Conservation (phyloP, 495 filamentous ascomycete species). For the Parathielavia hyrcaniae region DNA sequence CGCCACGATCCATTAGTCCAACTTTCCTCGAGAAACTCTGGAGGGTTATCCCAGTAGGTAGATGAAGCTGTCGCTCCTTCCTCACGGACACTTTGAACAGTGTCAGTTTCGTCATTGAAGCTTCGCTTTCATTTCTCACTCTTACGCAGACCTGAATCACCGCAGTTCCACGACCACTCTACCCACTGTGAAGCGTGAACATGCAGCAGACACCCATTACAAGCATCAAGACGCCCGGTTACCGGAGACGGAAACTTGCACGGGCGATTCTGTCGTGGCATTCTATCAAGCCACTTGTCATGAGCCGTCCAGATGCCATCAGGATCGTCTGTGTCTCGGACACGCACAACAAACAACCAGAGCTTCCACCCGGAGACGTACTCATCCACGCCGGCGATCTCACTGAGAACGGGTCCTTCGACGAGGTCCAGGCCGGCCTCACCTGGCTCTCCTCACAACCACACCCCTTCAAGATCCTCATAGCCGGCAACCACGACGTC, state of each 20-base stretch:
- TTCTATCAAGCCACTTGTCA: neutral
- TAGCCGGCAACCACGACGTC: slow-evolving; percentile 17
- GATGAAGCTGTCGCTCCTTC: too few relatives aligned
- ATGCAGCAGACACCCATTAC: slow-evolving; percentile 13
- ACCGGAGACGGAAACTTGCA: neutral
- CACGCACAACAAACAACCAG: slow-evolving; percentile 12
- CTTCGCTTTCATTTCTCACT: too few relatives aligned
- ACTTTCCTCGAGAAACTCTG: too few relatives aligned
- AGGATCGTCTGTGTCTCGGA: slow-evolving; percentile 13
- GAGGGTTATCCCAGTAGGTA: too few relatives aligned
- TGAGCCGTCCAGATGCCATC: neutral
- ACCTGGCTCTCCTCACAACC: slow-evolving; percentile 15
- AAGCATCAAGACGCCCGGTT: slow-evolving; percentile 5
- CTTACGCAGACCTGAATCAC: too few relatives aligned
- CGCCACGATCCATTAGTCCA: too few relatives aligned
- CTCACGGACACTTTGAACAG: too few relatives aligned
- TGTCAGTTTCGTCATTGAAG: too few relatives aligned
- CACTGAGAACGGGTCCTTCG: slow-evolving; percentile 13
- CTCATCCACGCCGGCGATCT: slow-evolving; percentile 16
- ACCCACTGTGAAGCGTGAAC: neutral
- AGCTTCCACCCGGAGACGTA: slow-evolving; percentile 9
- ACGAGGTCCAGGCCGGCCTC: slow-evolving; percentile 12
- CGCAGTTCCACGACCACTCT: neutral
- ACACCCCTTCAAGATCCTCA: slow-evolving; percentile 12
- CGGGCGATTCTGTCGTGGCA: neutral